Evolutionary conservation across 768 basidiomycete genomes (phyloP).

Genomic region (Astraeus odoratus): DNA sequence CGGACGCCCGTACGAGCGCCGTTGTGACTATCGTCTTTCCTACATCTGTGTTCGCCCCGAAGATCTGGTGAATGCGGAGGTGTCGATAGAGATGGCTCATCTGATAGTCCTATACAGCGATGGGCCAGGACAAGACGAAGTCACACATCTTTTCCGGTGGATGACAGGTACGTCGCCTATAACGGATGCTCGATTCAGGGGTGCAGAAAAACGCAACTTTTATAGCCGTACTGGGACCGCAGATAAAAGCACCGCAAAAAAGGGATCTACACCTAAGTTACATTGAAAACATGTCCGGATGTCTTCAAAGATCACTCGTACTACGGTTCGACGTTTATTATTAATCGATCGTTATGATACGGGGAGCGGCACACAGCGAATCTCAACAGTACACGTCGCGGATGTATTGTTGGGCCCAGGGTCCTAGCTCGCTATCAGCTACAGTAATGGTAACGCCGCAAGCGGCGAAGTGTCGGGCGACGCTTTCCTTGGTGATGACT

Average conservation of each 20-base stretch:
- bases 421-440: slow-evolving; percentile 31
- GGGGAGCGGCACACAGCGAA: not conserved
- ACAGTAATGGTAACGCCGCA: slow-evolving; percentile 33
- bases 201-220: slow-evolving; percentile 2
- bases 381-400: slow-evolving; percentile 23
- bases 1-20: slow-evolving; percentile 77
- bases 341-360: slow-evolving; percentile 2
- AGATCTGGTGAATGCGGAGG: slow-evolving; percentile 82
- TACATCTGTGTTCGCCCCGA: slow-evolving; percentile 94
- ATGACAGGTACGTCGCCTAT: too few relatives aligned
- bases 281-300: slow-evolving; percentile 22
- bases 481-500: slow-evolving; percentile 23
- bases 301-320: slow-evolving; percentile 12
- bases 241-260: slow-evolving; percentile 7
- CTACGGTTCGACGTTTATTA: slow-evolving; percentile 4
- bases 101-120: too few relatives aligned
- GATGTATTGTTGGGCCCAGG: slow-evolving; percentile 33
- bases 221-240: slow-evolving; percentile 17
- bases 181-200: too few relatives aligned
- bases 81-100: slow-evolving; percentile 86
- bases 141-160: too few relatives aligned
- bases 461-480: slow-evolving; percentile 37
- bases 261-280: slow-evolving; percentile 11
- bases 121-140: too few relatives aligned
- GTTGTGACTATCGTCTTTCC: slow-evolving; percentile 91